These are phyloP conservation scores for Udeniomyces megalosporus DNA, from an alignment of 768 basidiomycete genomes.

Conservation along the genomic window DNA sequence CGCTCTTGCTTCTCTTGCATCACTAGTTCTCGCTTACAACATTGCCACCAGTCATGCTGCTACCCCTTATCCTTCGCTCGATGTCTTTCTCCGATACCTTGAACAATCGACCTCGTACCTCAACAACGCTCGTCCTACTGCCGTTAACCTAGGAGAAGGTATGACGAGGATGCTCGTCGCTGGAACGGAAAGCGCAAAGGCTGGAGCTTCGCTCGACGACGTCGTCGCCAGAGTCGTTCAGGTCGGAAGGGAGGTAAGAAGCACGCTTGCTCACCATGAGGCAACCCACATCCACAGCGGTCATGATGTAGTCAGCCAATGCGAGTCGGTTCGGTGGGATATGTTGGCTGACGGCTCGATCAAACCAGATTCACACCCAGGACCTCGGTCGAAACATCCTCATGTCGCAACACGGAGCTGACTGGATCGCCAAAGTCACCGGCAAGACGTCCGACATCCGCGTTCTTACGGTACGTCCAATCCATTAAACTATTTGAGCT, in stretches of 20 bases:
- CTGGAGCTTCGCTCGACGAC: slow-evolving; percentile 23
- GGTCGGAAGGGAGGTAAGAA: slow-evolving; percentile 42
- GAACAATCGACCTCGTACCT: slow-evolving; percentile 50
- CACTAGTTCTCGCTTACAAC: slow-evolving; percentile 54
- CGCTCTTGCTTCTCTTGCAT: slow-evolving; percentile 82
- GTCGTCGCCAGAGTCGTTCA: slow-evolving; percentile 41
- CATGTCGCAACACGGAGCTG: slow-evolving; percentile 72
- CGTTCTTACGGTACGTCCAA: slow-evolving; percentile 3
- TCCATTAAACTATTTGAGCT: too few species aligned
- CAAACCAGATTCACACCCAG: slow-evolving; percentile 46
- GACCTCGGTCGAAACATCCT: slow-evolving; percentile 70
- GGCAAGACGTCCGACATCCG: slow-evolving; percentile 26
- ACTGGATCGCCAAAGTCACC: slow-evolving; percentile 48
- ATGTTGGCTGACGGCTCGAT: neutral
- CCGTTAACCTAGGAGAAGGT: slow-evolving; percentile 83
- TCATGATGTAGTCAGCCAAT: too few species aligned
- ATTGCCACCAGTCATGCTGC: slow-evolving; percentile 41
- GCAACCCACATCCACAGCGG: too few species aligned
- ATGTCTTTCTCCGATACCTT: slow-evolving; percentile 42
- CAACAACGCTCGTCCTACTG: slow-evolving; percentile 79
- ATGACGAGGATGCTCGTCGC: slow-evolving; percentile 49
- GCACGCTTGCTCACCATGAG: neutral
- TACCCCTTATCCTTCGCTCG: slow-evolving; percentile 39
- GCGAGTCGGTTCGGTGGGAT: neutral
- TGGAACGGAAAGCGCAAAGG: slow-evolving; percentile 10